Evolutionary conservation across 208 protist genomes (phyloP).

Genomic region (Zelonia costaricensis): DNA sequence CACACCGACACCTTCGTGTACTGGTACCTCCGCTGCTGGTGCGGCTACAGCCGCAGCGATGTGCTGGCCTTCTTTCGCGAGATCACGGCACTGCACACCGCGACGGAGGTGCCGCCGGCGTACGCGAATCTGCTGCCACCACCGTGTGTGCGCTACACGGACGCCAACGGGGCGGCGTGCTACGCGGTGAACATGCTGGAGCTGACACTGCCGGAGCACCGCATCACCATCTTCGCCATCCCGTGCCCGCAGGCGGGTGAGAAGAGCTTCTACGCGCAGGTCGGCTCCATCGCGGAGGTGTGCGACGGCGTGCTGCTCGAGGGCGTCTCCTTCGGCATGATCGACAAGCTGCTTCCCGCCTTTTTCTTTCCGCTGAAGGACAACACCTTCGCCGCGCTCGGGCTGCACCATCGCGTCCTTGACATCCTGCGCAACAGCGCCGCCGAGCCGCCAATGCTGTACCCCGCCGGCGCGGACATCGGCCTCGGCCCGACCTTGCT

Average conservation of each 20-base stretch:
- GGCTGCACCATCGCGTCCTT: constrained; percentile 80
- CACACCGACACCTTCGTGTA: constrained; percentile 67
- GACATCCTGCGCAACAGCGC: constrained; percentile 58
- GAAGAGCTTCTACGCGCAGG: constrained; percentile 52
- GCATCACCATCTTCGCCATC: constrained; percentile 65
- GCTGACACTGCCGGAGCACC: constrained; percentile 45
- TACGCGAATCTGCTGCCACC: constrained; percentile 69
- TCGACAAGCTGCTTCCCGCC: constrained; percentile 70
- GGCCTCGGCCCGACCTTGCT: constrained; percentile 42
- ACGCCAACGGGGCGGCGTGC: constrained; percentile 22
- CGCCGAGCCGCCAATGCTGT: constrained; percentile 79
- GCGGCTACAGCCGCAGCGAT: constrained; percentile 35
- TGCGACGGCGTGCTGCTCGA: constrained; percentile 79
- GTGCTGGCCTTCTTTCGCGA: constrained; percentile 65
- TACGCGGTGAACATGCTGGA: constrained; percentile 76
- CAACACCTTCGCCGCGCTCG: constrained; percentile 81
- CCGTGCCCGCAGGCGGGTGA: constrained; percentile 72
- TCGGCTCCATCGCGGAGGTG: constrained; percentile 45
- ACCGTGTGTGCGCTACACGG: constrained; percentile 50
- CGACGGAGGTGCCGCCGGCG: constrained; percentile 70
- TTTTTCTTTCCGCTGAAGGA: constrained; percentile 71
- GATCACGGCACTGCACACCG: constrained; percentile 57
- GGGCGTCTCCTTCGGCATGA: constrained; percentile 65
- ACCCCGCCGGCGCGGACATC: constrained; percentile 51
- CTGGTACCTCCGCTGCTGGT: constrained; percentile 54